phyloP scores from a whole-genome alignment of 495 filamentous ascomycete genomes.

The Xylaria bambusicola region DNA sequence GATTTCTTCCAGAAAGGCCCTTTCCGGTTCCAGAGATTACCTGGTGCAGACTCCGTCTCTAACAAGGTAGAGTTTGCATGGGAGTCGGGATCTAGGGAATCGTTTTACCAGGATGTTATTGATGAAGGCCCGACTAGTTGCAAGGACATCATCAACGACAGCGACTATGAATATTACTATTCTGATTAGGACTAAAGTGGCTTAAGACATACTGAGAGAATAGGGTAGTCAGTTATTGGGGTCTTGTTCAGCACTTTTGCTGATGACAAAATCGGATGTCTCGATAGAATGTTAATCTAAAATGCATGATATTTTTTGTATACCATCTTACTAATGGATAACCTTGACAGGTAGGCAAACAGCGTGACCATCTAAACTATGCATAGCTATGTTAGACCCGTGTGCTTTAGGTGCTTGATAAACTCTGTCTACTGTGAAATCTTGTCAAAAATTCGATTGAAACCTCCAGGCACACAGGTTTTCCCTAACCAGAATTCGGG shows the following conservation, averaged over 20 bases:
- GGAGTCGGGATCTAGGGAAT: background rate
- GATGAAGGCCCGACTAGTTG: conserved; percentile 5
- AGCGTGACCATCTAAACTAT: too few species aligned
- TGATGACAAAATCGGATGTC: too few species aligned
- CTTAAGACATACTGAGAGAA: background rate
- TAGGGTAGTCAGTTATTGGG: background rate
- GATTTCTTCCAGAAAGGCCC: conserved; percentile 12
- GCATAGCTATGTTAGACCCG: too few species aligned
- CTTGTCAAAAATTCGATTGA: too few species aligned
- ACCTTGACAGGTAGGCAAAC: too few species aligned
- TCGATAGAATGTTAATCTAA: too few species aligned
- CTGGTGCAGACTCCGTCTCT: background rate
- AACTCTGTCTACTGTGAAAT: too few species aligned
- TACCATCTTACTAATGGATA: too few species aligned
- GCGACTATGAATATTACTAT: conserved; percentile 14
- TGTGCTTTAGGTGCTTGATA: too few species aligned
- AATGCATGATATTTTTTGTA: too few species aligned
- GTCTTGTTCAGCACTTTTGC: background rate
- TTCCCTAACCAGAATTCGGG: too few species aligned
- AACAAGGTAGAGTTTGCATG: conserved; percentile 8
- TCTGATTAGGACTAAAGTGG: background rate
- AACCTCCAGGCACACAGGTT: too few species aligned
- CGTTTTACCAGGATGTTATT: background rate
- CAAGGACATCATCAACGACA: conserved; percentile 7
- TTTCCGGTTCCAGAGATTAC: conserved; percentile 12